phyloP scores from a whole-genome alignment of 139 green algal genomes.

The Micromonas pusilla region DNA sequence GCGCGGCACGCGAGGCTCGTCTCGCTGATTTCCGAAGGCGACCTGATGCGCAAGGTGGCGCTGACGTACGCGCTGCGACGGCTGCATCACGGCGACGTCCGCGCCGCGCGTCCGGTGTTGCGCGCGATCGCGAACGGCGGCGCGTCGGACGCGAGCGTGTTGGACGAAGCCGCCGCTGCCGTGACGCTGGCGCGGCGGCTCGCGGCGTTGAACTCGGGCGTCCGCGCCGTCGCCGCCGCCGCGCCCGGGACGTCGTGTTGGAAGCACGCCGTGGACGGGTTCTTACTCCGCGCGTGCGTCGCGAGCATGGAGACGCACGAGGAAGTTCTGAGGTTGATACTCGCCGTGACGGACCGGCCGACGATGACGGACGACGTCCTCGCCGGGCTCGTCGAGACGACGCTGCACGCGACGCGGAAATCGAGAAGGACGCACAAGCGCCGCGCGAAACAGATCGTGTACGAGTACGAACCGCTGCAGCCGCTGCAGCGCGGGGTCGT shows the following conservation, averaged over 20 bases:
- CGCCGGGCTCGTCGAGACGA: not conserved
- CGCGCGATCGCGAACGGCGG: not conserved
- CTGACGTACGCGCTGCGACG: constrained; percentile 10
- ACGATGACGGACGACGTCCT: not conserved
- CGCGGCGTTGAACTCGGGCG: not conserved
- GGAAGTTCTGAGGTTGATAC: not conserved
- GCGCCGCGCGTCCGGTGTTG: not conserved
- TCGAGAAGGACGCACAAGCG: not conserved
- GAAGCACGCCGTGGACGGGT: constrained; percentile 2
- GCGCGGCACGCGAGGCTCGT: not conserved
- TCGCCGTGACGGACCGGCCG: not conserved
- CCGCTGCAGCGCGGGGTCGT: not conserved
- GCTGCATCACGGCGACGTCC: not conserved
- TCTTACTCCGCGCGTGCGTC: not conserved
- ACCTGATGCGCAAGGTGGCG: constrained; percentile 6
- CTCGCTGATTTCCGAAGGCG: not conserved
- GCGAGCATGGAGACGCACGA: not conserved
- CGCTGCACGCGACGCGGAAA: not conserved
- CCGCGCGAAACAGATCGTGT: constrained; percentile 11
- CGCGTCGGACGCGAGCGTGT: not conserved
- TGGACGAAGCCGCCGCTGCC: not conserved
- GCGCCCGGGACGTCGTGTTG: not conserved
- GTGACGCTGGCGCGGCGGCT: not conserved
- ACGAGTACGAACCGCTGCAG: constrained; percentile 17
- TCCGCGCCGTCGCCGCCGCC: not conserved